Percentiles rank a stretch among this genome's conserved stretches.
Conservation (phyloP, 371 early-diverging fungal species). For the Fennellomyces sp. region DNA sequence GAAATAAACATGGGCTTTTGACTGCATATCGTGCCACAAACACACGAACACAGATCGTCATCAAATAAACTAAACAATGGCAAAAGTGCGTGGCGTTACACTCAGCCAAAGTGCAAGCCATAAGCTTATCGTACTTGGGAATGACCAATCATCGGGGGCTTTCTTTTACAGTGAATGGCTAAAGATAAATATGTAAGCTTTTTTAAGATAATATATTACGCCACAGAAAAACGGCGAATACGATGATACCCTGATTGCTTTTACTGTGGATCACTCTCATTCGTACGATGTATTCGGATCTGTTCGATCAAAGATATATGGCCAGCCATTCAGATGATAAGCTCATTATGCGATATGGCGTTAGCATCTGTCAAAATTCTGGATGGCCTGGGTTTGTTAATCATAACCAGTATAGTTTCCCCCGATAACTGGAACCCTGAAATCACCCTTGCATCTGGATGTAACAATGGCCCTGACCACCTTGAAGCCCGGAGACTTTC, state of each 20-base stretch:
- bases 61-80: no score
- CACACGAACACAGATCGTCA: no score
- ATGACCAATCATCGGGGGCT: no score
- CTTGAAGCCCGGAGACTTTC: constrained; percentile 64
- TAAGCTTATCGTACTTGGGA: no score
- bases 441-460: constrained; percentile 63
- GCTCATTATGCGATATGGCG: constrained; percentile 57
- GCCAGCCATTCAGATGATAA: constrained; percentile 10
- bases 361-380: constrained; percentile 65
- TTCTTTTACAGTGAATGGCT: no score
- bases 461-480: constrained; percentile 59
- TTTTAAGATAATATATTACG: no score
- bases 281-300: constrained; percentile 75
- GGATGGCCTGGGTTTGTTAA: constrained; percentile 71
- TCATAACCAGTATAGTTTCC: constrained; percentile 67
- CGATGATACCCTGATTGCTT: constrained; percentile 67
- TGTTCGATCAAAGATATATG: constrained; percentile 52
- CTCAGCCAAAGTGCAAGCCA: no score
- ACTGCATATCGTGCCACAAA: no score
- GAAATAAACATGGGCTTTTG: no score
- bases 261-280: constrained; percentile 71
- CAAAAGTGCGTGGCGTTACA: no score
- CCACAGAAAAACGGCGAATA: constrained; percentile 42
- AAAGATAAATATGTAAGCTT: constrained; percentile 32
- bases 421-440: constrained; percentile 63